Evolutionary conservation across 2,329 filamentous ascomycete species (phyloP).

Genomic region (Apiospora pterosperma): DNA sequence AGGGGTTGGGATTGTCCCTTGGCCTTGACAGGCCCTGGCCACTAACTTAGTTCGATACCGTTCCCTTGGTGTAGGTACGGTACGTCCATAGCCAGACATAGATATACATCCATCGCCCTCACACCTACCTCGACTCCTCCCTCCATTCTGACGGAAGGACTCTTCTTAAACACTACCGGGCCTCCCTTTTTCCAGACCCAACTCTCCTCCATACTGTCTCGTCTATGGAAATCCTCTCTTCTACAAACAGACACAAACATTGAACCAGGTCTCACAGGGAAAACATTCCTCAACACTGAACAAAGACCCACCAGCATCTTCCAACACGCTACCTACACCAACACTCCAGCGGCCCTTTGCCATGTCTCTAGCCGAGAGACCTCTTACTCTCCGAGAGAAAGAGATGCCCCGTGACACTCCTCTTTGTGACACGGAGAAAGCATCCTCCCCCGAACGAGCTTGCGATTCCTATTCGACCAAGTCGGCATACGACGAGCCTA

Average conservation of each 20-base stretch:
- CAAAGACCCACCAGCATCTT: background rate
- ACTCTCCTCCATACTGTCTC: background rate
- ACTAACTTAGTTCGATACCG: constrained; percentile 1
- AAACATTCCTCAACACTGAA: background rate
- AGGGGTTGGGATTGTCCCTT: constrained; percentile 1
- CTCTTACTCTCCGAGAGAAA: background rate
- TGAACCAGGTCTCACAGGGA: background rate
- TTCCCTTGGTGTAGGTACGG: background rate
- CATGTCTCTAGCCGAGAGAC: constrained; percentile 2
- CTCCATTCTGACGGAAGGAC: background rate
- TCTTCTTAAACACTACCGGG: background rate
- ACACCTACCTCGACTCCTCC: background rate
- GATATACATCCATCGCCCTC: background rate
- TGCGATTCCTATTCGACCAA: constrained; percentile 5
- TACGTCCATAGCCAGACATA: background rate
- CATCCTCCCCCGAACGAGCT: background rate
- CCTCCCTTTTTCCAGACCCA: background rate
- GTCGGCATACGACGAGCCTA: constrained; percentile 9
- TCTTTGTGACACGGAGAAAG: background rate
- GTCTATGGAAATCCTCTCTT: background rate
- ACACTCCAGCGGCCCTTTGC: background rate
- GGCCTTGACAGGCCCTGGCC: constrained; percentile 1
- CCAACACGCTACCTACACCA: background rate
- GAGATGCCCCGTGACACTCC: background rate
- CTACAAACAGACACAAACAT: constrained; percentile 1